Evolutionary conservation across 2,329 filamentous ascomycete genomes (phyloP).

Genomic region (Penicillium sp.): DNA sequence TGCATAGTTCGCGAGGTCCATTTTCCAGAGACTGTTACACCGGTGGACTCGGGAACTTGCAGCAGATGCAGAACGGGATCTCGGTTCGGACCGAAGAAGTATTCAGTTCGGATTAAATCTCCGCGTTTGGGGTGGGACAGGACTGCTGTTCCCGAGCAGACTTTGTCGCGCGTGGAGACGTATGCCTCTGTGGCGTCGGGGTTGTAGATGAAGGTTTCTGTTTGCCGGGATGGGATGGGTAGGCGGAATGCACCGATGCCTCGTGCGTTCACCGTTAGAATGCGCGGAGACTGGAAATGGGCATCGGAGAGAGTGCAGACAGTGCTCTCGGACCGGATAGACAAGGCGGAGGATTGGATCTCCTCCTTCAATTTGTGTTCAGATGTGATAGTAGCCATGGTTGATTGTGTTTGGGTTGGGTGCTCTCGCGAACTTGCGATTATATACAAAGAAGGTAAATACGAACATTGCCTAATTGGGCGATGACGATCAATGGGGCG

Average conservation of each 20-base stretch:
- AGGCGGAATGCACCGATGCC: constrained; percentile 33
- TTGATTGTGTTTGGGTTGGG: neutral
- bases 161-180: constrained; percentile 52
- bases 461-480: constrained; percentile 23
- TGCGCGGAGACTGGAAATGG: constrained; percentile 14
- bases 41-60: constrained; percentile 24
- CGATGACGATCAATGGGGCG: neutral
- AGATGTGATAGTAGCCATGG: constrained; percentile 7
- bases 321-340: constrained; percentile 11
- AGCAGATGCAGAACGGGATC: constrained; percentile 51
- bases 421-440: neutral
- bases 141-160: constrained; percentile 53
- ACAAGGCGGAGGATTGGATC: constrained; percentile 7
- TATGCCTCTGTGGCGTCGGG: constrained; percentile 49
- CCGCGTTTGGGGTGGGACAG: constrained; percentile 41
- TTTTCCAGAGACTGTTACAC: constrained; percentile 40
- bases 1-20: constrained; percentile 50
- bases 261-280: constrained; percentile 24
- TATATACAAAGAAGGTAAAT: constrained; percentile 6
- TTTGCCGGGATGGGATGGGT: constrained; percentile 40
- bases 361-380: constrained; percentile 6
- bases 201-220: constrained; percentile 37
- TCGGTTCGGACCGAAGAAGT: constrained; percentile 58
- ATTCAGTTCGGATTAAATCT: constrained; percentile 54
- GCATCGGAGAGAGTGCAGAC: constrained; percentile 8